Percentiles rank a stretch among this genome's conserved stretches.
phyloP scores from a whole-genome alignment of 2,329 filamentous ascomycete genomes.

The Neofusicoccum sp. region DNA sequence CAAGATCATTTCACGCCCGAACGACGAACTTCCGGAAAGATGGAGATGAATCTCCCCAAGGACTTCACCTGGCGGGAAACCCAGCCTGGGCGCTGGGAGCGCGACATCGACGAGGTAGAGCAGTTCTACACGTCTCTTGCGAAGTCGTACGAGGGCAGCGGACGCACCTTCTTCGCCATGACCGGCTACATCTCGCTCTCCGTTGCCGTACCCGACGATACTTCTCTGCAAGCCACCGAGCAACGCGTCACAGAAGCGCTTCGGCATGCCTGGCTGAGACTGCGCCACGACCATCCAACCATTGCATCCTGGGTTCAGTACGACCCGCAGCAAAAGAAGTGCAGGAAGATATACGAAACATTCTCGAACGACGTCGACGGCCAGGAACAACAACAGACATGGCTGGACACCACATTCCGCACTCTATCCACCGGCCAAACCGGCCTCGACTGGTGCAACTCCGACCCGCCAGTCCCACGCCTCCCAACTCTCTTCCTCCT shows the following conservation, averaged over 20 bases:
- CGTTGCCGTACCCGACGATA: not conserved
- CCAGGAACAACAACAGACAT: slow-evolving; percentile 20
- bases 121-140: slow-evolving; percentile 41
- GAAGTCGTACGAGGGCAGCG: slow-evolving; percentile 36
- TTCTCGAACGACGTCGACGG: not conserved
- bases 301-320: slow-evolving; percentile 31
- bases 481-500: slow-evolving; percentile 37
- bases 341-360: slow-evolving; percentile 30
- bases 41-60: not conserved
- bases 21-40: no score
- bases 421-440: slow-evolving; percentile 24
- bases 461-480: slow-evolving; percentile 34
- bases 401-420: slow-evolving; percentile 35
- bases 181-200: slow-evolving; percentile 39
- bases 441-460: slow-evolving; percentile 36
- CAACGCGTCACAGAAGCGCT: slow-evolving; percentile 31
- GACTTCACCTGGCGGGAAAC: not conserved
- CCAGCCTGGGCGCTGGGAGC: slow-evolving; percentile 31
- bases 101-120: slow-evolving; percentile 44
- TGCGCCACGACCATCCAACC: slow-evolving; percentile 36
- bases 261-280: slow-evolving; percentile 34
- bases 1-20: no score
- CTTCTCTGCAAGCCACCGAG: slow-evolving; percentile 18
- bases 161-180: slow-evolving; percentile 44
- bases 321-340: slow-evolving; percentile 22